Base-by-base conservation (phyloP, 2,329 filamentous ascomycete genomes). In the Verticillium nonalfalfae region DNA sequence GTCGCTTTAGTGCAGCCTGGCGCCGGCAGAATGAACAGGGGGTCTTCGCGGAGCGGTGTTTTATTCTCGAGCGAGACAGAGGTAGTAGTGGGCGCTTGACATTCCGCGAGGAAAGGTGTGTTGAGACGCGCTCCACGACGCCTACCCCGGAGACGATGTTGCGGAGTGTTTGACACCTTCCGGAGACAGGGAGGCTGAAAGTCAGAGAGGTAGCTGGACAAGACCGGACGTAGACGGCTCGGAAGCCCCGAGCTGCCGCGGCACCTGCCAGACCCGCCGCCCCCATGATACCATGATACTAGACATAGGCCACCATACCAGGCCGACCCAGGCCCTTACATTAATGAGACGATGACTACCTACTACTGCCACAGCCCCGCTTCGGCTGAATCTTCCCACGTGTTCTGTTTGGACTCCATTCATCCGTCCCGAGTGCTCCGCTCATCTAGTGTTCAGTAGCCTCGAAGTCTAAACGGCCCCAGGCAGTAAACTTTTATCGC, bases 21-120 rank as follows among this genome's bases (percentile, higher is more conserved):
- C 72, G 72, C 62, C 65, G 68, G 54, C 71, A 71, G 52, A 79
- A 81, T 45, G 68, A 71, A 52, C 68, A 71, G 40, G 79, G 79
- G 1, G 67, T 80, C 1, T 81, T 73, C 63, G 79, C 79, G 0
- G 79, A 82, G 68, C 68, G 79, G 39, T 80, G 79, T 63, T 81
- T 82, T 59, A 71, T 79, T 9, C 63, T 80, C 33, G 73, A 78
- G 62, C 66, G 67, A 58, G 59, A 59, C 4, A 31, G 26, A 7
- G 2, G 21, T 6, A 57, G 60, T 6, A 50, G 58, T 13, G 62
- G 62, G 2, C 63, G 59, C 15, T 60, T 65, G 63, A n/a, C 35
- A 7, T 63, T 63, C 26, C 55, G 59, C 14, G 64, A 65, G 54
- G 63, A 65, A 26, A 61, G 58, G 58, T 58, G 59, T 36, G 56